Percentiles rank a stretch among this genome's conserved stretches.
phyloP scores from a whole-genome alignment of 768 basidiomycete genomes.

The Dioszegia hungarica region DNA sequence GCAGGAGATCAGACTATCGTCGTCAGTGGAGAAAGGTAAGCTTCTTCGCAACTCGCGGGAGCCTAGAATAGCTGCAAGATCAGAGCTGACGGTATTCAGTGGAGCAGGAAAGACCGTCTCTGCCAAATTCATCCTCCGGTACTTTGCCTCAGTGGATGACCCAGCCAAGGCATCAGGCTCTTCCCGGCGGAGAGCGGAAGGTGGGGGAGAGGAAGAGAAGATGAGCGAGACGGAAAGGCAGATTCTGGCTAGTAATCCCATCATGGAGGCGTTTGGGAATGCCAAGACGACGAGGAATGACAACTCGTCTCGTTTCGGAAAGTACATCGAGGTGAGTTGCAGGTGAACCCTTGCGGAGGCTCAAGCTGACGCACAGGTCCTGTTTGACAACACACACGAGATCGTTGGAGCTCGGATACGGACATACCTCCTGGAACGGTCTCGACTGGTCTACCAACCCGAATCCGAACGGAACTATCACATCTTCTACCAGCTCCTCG shows the following conservation, averaged over 20 bases:
- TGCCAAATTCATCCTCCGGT: constrained; percentile 98
- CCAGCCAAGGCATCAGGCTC: constrained; percentile 66
- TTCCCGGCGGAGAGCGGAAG: constrained; percentile 59
- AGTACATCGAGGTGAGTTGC: constrained; percentile 86
- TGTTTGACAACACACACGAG: constrained; percentile 91
- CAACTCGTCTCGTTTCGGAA: constrained; percentile 97
- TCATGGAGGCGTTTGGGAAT: constrained; percentile 97
- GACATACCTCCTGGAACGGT: constrained; percentile 95
- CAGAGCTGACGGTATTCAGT: constrained; percentile 53
- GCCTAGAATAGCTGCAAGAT: too few relatives aligned
- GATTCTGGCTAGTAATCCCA: constrained; percentile 98
- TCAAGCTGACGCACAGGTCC: constrained; percentile 61
- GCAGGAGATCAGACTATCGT: constrained; percentile 95
- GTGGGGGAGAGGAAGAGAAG: constrained; percentile 43
- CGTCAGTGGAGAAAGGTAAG: constrained; percentile 92
- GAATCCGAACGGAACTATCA: constrained; percentile 97
- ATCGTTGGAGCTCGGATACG: constrained; percentile 98
- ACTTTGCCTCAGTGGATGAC: constrained; percentile 92
- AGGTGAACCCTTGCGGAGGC: background rate
- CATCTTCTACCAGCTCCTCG: constrained; percentile 98
- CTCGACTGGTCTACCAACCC: constrained; percentile 95
- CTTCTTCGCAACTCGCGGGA: too few relatives aligned
- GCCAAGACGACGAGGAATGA: constrained; percentile 99
- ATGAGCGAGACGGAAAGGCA: constrained; percentile 91
- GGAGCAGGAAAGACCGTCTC: constrained; percentile 99